Evolutionary conservation across 176 grass and related monocot genomes (phyloP).

Genomic region (maize (Zea mays)): Zm-B73-REFERENCE-NAM-5.0 NC_050102.1:155783001-155783500

Average conservation of each 20-base stretch:
- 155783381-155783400: background rate
- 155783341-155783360: constrained; percentile 4
- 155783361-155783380: constrained; percentile 13
- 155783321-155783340: constrained; percentile 24
- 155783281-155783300: constrained; percentile 9
- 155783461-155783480: constrained; percentile 12
- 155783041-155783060: constrained; percentile 29
- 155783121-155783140: constrained; percentile 92
- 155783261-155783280: constrained; percentile 12
- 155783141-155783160: constrained; percentile 25
- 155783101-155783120: constrained; percentile 76
- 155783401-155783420: constrained; percentile 7
- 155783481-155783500: constrained; percentile 57
- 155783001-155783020: constrained; percentile 94
- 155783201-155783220: background rate
- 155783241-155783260: constrained; percentile 8
- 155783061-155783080: background rate
- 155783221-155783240: background rate
- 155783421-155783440: background rate
- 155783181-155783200: constrained; percentile 15
- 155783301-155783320: background rate
- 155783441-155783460: background rate
- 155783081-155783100: constrained; percentile 41
- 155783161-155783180: constrained; percentile 14
- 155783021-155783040: constrained; percentile 83